Evolutionary conservation across 1,284 basidiomycete species (phyloP).

Genomic region (Apiotrichum gracile): DNA sequence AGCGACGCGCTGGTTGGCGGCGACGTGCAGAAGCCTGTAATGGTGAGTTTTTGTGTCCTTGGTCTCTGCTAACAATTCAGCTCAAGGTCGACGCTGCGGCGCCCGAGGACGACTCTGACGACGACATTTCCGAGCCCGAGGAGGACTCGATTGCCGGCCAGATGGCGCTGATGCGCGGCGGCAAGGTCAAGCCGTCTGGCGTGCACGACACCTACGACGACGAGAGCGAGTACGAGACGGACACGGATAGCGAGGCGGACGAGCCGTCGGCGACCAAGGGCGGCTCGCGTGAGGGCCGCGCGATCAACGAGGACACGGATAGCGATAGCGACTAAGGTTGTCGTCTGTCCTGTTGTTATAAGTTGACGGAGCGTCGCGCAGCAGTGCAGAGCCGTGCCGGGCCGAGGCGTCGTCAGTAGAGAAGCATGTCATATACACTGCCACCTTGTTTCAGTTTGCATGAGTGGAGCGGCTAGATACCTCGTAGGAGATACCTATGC

Average conservation of each 20-base stretch:
- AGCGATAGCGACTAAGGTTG: slow-evolving; percentile 41
- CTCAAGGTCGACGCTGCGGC: slow-evolving; percentile 74
- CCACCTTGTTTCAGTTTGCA: not conserved
- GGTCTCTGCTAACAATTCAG: slow-evolving; percentile 45
- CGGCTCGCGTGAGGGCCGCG: slow-evolving; percentile 8
- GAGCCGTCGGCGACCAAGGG: slow-evolving; percentile 16
- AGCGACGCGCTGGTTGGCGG: slow-evolving; percentile 86
- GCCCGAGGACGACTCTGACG: slow-evolving; percentile 59
- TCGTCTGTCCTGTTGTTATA: no score
- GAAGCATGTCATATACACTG: not conserved
- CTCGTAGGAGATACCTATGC: not conserved
- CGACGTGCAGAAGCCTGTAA: slow-evolving; percentile 66
- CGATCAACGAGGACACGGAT: slow-evolving; percentile 50
- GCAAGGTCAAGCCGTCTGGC: slow-evolving; percentile 64
- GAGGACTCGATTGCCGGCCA: slow-evolving; percentile 94
- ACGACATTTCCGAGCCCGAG: slow-evolving; percentile 93
- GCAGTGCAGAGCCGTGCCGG: no score
- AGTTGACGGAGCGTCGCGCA: not conserved
- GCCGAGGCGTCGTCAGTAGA: not conserved
- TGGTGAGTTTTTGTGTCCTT: slow-evolving; percentile 46
- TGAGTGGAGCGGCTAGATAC: not conserved
- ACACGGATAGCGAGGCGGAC: slow-evolving; percentile 52
- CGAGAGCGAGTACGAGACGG: slow-evolving; percentile 48
- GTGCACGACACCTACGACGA: slow-evolving; percentile 50
- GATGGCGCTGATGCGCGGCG: slow-evolving; percentile 96